Conservation (phyloP, 805 yeast species). For the Starmerella bombi region DNA sequence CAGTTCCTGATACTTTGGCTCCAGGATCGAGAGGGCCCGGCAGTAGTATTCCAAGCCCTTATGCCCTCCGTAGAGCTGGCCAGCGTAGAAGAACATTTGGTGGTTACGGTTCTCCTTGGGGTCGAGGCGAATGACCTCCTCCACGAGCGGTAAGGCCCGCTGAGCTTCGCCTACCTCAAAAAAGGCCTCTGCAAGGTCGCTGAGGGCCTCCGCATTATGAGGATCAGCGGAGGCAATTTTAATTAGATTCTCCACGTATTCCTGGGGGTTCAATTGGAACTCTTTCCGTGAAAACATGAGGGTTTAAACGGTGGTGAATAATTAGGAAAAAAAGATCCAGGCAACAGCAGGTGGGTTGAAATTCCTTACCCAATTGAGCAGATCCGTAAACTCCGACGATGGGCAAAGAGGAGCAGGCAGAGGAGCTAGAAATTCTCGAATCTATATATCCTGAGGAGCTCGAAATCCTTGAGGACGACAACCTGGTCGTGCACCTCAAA, state of each 20-base stretch:
- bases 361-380: neutral
- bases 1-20: slow-evolving; percentile 29
- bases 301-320: no score
- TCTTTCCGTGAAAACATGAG: neutral
- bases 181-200: slow-evolving; percentile 52
- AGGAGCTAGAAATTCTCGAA: slow-evolving; percentile 79
- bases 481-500: slow-evolving; percentile 43
- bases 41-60: slow-evolving; percentile 55
- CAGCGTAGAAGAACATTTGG: slow-evolving; percentile 78
- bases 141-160: slow-evolving; percentile 53
- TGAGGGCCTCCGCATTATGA: slow-evolving; percentile 28
- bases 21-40: slow-evolving; percentile 28
- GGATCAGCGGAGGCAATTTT: slow-evolving; percentile 25
- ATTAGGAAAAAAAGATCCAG: no score
- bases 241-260: slow-evolving; percentile 39
- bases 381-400: neutral
- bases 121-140: slow-evolving; percentile 53
- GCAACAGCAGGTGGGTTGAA: neutral
- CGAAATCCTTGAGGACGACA: slow-evolving; percentile 32
- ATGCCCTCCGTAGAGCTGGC: slow-evolving; percentile 76
- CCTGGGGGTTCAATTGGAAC: slow-evolving; percentile 38
- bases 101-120: slow-evolving; percentile 51
- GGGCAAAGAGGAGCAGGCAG: slow-evolving; percentile 66
- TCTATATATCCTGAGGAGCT: slow-evolving; percentile 91
- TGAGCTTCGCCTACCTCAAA: slow-evolving; percentile 73